Percentiles rank a stretch among this genome's conserved stretches.
These are phyloP conservation scores for Datisca glomerata DNA, from an alignment of 306 rosid species.

Conservation along the genomic window DNA sequence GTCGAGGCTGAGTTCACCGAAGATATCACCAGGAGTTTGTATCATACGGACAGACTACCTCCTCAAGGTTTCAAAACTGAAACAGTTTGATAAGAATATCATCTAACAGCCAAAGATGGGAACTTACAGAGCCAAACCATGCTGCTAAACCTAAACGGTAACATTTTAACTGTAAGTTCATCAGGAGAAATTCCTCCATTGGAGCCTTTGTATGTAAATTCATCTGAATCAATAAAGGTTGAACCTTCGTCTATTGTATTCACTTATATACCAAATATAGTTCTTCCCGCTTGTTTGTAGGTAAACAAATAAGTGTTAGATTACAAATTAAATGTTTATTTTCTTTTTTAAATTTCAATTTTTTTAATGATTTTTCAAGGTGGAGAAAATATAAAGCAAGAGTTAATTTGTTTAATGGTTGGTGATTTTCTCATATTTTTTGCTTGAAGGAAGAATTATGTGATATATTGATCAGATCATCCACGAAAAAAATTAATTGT, in stretches of 20 bases:
- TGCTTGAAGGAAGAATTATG: too few relatives aligned
- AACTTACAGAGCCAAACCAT: conserved; percentile 64
- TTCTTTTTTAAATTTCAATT: too few relatives aligned
- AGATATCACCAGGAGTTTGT: conserved; percentile 13
- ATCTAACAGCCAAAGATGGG: conserved; percentile 49
- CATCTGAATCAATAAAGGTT: conserved; percentile 48
- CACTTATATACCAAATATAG: conserved; percentile 59
- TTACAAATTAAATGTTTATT: too few relatives aligned
- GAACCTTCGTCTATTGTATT: conserved; percentile 74
- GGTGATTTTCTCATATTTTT: too few relatives aligned
- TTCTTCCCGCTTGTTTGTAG: conserved; percentile 39
- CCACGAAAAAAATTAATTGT: too few relatives aligned
- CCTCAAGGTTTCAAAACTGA: conserved; percentile 9
- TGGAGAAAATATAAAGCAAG: too few relatives aligned
- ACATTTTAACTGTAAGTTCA: conserved; percentile 42
- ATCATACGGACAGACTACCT: conserved; percentile 22
- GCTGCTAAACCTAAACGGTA: conserved; percentile 78
- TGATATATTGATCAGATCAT: too few relatives aligned
- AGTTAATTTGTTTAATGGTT: too few relatives aligned
- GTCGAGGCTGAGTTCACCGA: conserved; percentile 24
- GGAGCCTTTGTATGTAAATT: conserved; percentile 40
- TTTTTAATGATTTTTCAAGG: too few relatives aligned
- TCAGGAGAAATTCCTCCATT: conserved; percentile 60
- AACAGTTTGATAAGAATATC: conserved; percentile 61
- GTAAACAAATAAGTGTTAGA: not conserved